phyloP scores from a whole-genome alignment of 2,329 filamentous ascomycete genomes.

The Ramularia endophylla region DNA sequence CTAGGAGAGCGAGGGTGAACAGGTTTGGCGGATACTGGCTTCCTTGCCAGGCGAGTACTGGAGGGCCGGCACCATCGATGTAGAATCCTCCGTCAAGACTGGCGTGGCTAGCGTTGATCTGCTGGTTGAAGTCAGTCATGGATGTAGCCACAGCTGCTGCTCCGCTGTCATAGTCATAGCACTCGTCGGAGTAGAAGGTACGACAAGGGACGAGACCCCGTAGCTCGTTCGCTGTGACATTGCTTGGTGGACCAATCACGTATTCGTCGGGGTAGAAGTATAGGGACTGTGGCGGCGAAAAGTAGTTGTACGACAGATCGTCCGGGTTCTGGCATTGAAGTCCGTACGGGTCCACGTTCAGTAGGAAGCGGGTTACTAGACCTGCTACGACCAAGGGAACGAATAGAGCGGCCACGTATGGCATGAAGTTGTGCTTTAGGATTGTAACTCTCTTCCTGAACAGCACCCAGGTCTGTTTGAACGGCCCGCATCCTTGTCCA shows the following conservation, averaged over 20 bases:
- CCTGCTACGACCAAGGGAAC: conserved; percentile 73
- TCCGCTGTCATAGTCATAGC: not conserved
- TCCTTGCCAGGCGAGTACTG: conserved; percentile 9
- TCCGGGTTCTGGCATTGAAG: conserved; percentile 37
- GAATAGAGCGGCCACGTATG: conserved; percentile 64
- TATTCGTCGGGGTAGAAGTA: conserved; percentile 2
- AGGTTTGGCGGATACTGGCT: not conserved
- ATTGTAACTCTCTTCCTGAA: conserved; percentile 72
- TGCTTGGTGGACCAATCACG: conserved; percentile 6
- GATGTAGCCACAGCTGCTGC: conserved; percentile 2
- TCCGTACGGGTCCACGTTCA: conserved; percentile 41
- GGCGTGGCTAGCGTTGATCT: conserved; percentile 2
- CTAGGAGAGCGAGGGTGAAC: conserved; percentile 49
- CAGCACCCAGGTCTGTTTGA: conserved; percentile 63
- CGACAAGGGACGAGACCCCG: conserved; percentile 6
- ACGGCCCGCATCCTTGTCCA: conserved; percentile 19
- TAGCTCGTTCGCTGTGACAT: conserved; percentile 1
- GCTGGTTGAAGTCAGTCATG: conserved; percentile 8
- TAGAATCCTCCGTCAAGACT: conserved; percentile 10
- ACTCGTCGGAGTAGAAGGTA: conserved; percentile 7
- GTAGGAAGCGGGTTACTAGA: conserved; percentile 63
- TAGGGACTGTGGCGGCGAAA: conserved; percentile 1
- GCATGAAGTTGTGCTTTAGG: conserved; percentile 68
- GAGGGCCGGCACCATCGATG: conserved; percentile 4
- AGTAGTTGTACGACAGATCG: not conserved